Evolutionary conservation across 805 yeast species (phyloP).

Genomic region (Sporopachydermia quercuum): DNA sequence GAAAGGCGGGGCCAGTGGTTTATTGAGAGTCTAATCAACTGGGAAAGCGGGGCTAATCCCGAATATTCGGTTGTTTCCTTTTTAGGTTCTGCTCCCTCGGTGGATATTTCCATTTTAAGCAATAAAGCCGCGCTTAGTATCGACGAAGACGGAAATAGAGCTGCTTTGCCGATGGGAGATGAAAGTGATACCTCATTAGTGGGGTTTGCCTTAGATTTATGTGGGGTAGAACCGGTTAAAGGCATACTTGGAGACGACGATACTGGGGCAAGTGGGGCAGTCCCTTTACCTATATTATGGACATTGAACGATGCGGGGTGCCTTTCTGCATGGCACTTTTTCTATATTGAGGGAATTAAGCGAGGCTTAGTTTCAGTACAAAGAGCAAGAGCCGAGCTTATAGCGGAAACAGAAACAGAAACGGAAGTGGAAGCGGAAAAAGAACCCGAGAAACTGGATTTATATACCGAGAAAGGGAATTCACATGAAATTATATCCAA

Average conservation of each 20-base stretch:
- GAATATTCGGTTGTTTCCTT: conserved; percentile 20
- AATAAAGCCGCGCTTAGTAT: conserved; percentile 26
- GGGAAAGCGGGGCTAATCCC: conserved; percentile 9
- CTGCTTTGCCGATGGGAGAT: conserved; percentile 56
- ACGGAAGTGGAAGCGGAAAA: not conserved
- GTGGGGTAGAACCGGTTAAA: conserved; percentile 25
- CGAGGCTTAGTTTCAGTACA: conserved; percentile 16
- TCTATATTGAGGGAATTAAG: conserved; percentile 37
- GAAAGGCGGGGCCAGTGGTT: conserved; percentile 14
- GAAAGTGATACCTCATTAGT: conserved; percentile 58
- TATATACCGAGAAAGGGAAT: not conserved
- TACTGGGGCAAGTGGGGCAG: conserved; percentile 38
- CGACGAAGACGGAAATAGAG: conserved; percentile 55
- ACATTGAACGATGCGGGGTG: conserved; percentile 48
- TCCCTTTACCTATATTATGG: conserved; percentile 53
- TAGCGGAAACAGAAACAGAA: not conserved
- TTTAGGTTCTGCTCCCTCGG: conserved; percentile 46
- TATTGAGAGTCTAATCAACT: conserved; percentile 8
- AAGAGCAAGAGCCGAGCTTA: not conserved
- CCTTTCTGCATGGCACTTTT: conserved; percentile 49
- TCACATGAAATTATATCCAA: no score
- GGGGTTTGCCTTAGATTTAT: conserved; percentile 53
- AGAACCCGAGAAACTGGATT: not conserved
- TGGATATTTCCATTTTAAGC: conserved; percentile 41
- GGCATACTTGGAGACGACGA: no score